Base-by-base conservation (phyloP, 495 filamentous ascomycete genomes). In the Pseudoneurospora amorphoporcata region DNA sequence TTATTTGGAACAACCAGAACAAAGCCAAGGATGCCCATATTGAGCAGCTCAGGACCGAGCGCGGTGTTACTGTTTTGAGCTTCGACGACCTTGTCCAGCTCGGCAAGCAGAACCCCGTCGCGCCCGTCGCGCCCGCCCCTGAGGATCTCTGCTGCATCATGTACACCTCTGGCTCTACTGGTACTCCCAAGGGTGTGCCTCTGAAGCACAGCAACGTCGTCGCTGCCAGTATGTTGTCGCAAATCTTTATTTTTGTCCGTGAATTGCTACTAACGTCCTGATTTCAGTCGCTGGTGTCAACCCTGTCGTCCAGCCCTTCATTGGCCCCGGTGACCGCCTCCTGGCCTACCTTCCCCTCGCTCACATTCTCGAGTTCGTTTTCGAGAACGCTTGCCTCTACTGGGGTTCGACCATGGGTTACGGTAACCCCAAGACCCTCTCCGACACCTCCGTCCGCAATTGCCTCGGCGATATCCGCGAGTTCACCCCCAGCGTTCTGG, bases 101-200 rank as follows among this genome's bases (percentile, higher is more conserved):
- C 58, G 95, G 95, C 76, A 87, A 94, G 81, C 90, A 92, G 73
- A 95, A 96, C 78, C 90, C 88, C 9, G 88, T 90, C 65, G 94
- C 98, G 9, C 88, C 92, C 19, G 90, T 92, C 19, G 91, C 94
- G 45, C 94, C 95, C 4, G 82, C 84, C 37, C 87, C 92, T 3
- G 92, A 97, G 69, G 95, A 97, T 79, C 88, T 99, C 14, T 95
- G 92, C 87, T 97, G 95, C 80, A 97, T 99, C 81, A 99, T 99
- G 95, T 99, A 98, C 85, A 99, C 95, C 3, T 98, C 95, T 39
- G 95, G 95, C 58, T 97, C 95, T n/a, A 99, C 95, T 5, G 95
- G 95, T 69, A 88, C 94, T 0, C 95, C 95, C 42, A 99, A 98
- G 87, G 95, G 95, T 82, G 95, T 99, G 38, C 90, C 94, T 39